Conservation (phyloP, 495 filamentous ascomycete genomes). For the Aspergillus affinis region DNA sequence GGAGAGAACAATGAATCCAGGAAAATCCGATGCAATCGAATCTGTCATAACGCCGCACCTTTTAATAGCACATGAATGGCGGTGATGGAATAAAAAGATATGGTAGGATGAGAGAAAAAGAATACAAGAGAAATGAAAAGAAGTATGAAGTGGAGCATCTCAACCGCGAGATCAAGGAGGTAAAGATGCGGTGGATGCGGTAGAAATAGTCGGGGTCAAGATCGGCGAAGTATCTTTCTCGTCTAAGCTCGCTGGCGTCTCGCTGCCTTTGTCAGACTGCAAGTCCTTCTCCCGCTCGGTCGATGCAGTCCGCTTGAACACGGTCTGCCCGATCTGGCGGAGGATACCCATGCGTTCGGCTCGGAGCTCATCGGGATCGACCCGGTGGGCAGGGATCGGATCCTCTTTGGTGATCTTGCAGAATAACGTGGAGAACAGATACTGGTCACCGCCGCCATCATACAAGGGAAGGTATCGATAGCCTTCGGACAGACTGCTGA, state of each 20-base stretch:
- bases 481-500: conserved; percentile 85
- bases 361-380: conserved; percentile 48
- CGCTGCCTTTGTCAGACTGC: conserved; percentile 31
- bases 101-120: conserved; percentile 2
- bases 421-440: conserved; percentile 92
- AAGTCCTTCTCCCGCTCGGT: conserved; percentile 43
- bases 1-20: background rate
- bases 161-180: conserved; percentile 4
- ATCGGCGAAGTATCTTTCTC: conserved; percentile 38
- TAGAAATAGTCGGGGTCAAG: conserved; percentile 42
- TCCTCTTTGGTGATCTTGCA: conserved; percentile 74
- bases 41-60: conserved; percentile 14
- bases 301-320: conserved; percentile 52
- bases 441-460: conserved; percentile 84
- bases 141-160: background rate
- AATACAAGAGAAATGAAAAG: conserved; percentile 7
- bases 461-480: conserved; percentile 95
- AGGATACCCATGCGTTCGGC: conserved; percentile 52
- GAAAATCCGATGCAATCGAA: background rate
- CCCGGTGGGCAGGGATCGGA: conserved; percentile 47
- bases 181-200: conserved; percentile 40
- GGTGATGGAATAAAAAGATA: conserved; percentile 2
- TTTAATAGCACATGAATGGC: conserved; percentile 10
- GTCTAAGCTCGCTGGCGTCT: conserved; percentile 30
- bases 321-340: conserved; percentile 47